phyloP scores from a whole-genome alignment of 2,329 filamentous ascomycete genomes.

The Aspergillus fijiensis region DNA sequence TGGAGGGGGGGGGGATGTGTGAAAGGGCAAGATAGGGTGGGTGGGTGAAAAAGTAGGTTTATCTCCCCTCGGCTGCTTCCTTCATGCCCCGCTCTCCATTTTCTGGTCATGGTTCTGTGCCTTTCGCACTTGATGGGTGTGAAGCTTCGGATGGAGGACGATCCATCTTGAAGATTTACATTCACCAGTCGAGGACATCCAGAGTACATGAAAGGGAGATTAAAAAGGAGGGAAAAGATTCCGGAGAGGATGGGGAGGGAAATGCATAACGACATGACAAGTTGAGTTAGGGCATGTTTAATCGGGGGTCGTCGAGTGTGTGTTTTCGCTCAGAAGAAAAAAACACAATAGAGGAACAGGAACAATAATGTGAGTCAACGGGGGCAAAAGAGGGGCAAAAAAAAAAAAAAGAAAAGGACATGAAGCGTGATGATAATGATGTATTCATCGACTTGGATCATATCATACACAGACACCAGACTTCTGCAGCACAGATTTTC shows the following conservation, averaged over 20 bases:
- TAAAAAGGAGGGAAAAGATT: background rate
- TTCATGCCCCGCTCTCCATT: background rate
- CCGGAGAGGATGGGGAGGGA: background rate
- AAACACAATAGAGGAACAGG: background rate
- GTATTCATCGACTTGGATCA: background rate
- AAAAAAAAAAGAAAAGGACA: background rate
- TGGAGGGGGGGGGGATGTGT: no score
- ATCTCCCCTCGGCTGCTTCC: no score
- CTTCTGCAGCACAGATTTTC: background rate
- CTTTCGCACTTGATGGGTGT: no score
- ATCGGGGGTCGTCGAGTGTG: background rate
- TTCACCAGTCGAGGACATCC: background rate
- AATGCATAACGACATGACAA: background rate
- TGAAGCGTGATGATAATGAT: background rate
- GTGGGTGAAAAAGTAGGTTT: no score
- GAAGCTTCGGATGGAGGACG: no score
- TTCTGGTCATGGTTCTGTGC: background rate
- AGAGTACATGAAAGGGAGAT: background rate
- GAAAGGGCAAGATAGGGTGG: no score
- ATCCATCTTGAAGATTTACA: no score
- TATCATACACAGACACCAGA: background rate
- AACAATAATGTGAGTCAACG: background rate
- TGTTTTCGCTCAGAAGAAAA: background rate
- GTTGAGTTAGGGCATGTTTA: background rate
- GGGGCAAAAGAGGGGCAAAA: background rate